Evolutionary conservation across 768 basidiomycete species (phyloP), one percentile per base, ranked within the genome.

Genomic region (Strobilomyces dryophilus): DNA sequence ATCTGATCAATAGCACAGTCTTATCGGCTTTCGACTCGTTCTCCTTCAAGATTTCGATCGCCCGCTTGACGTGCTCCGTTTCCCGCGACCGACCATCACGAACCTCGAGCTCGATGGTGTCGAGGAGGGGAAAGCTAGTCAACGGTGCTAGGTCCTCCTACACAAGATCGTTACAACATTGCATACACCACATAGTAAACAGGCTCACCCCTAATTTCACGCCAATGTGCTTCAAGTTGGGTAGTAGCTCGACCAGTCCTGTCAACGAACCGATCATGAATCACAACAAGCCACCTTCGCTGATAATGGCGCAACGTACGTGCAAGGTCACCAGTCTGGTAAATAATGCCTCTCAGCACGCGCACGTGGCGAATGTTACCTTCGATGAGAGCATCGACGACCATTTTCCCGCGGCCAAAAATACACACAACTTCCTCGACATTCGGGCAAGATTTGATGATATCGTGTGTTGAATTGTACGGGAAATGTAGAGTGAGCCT

Each of bases 401-500:
- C 9, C 29, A 9, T 29, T 6, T 9, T 29, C 7, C 29, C 29
- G 29, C 9, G 6, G 7, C 29, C 29, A 7, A 7, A 9, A 6
- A 9, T 29, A 9, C 29, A 29, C 29, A 9, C 9, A 6, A 29
- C 29, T 6, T 29, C 29, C 29, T 29, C 29, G 9, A 64, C 26
- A 26, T 46, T 46, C 27, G 54, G 56, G 39, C 52, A 61, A 12
- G 43, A 50, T n/a, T 52, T 50, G 49, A 55, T 45, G 24, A 61
- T 57, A 41, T 52, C 44, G 17, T 54, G 54, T n/a, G 47, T 24
- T 51, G 20, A 42, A 46, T 24, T 24, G 24, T 24, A 24, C 4
- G 24, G 11, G n/a, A 44, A 27, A 49, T 45, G 5, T 24, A 58
- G 35, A 17, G 24, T 31, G 24, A 57, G 50, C 27, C 20, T 59